A percentile compares a stretch with the other conserved stretches of the same genome.
These are phyloP conservation scores for Fusarium sp. DNA, from an alignment of 2,329 filamentous ascomycete genomes.

Conservation along the genomic window DNA sequence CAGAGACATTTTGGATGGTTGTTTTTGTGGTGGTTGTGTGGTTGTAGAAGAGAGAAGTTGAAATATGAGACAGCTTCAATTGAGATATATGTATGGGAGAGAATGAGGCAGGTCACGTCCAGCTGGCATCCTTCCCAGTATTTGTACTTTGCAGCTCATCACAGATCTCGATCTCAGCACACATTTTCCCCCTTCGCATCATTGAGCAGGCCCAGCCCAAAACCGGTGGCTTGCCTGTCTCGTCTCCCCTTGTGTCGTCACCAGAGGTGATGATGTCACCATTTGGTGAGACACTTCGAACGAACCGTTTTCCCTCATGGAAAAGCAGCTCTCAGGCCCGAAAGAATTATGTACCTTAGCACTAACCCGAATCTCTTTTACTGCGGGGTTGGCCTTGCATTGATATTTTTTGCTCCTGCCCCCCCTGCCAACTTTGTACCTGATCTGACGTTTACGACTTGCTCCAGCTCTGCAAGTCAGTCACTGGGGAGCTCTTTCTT, in stretches of 20 bases:
- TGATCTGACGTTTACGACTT: constrained; percentile 36
- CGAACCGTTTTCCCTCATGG: constrained; percentile 6
- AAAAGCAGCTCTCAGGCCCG: background rate
- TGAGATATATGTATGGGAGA: constrained; percentile 25
- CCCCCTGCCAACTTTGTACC: constrained; percentile 37
- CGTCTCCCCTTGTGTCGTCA: constrained; percentile 50
- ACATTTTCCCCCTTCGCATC: constrained; percentile 31
- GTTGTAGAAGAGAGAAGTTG: background rate
- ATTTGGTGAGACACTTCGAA: constrained; percentile 45
- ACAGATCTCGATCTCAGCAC: constrained; percentile 44
- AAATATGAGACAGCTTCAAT: constrained; percentile 28
- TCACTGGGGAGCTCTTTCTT: background rate
- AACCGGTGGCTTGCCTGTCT: constrained; percentile 41
- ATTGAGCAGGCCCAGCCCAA: constrained; percentile 33
- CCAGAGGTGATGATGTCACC: constrained; percentile 59
- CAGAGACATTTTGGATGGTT: constrained; percentile 64
- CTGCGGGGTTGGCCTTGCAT: constrained; percentile 21
- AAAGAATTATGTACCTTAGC: background rate
- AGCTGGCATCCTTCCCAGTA: constrained; percentile 32
- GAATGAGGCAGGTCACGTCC: background rate
- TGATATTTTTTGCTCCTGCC: background rate
- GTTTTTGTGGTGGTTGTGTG: background rate
- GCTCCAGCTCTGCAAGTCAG: background rate
- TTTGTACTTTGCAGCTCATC: constrained; percentile 45
- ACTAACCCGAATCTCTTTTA: constrained; percentile 2